Conservation (phyloP, 2,329 filamentous ascomycete genomes). For the Pseudocercospora vitis region DNA sequence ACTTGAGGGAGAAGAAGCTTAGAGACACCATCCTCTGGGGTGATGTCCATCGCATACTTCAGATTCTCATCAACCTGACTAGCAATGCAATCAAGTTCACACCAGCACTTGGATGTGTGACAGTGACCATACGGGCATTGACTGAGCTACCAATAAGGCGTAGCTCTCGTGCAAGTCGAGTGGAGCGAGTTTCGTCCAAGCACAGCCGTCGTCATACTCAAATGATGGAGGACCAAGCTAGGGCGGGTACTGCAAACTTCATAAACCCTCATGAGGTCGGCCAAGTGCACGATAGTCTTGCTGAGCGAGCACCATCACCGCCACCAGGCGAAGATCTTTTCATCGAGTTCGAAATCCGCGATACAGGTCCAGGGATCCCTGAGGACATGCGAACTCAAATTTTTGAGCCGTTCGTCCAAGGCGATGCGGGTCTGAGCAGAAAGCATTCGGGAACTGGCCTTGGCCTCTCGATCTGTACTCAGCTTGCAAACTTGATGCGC, state of each 20-base stretch:
- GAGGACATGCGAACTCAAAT: constrained; percentile 75
- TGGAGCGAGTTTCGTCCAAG: neutral
- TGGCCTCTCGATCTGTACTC: constrained; percentile 84
- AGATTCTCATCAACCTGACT: constrained; percentile 88
- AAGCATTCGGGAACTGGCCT: constrained; percentile 88
- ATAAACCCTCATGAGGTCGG: constrained; percentile 22
- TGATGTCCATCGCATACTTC: constrained; percentile 83
- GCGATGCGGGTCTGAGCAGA: constrained; percentile 83
- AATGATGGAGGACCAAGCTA: neutral
- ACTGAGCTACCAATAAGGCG: constrained; percentile 49
- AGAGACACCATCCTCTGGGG: constrained; percentile 87
- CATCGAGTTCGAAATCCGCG: constrained; percentile 86
- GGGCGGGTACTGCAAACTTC: constrained; percentile 20
- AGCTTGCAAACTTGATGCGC: constrained; percentile 80
- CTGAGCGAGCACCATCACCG: constrained; percentile 31
- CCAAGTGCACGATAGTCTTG: constrained; percentile 13
- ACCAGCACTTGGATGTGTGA: constrained; percentile 70
- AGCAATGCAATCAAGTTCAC: constrained; percentile 94
- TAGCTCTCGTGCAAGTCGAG: constrained; percentile 8
- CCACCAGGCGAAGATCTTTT: constrained; percentile 64
- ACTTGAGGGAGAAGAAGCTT: constrained; percentile 50
- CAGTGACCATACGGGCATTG: constrained; percentile 72
- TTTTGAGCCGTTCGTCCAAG: constrained; percentile 93
- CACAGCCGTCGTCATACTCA: neutral
- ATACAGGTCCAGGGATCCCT: constrained; percentile 83